phyloP scores from a whole-genome alignment of 805 yeast genomes.

The Teunomyces atbi region DNA sequence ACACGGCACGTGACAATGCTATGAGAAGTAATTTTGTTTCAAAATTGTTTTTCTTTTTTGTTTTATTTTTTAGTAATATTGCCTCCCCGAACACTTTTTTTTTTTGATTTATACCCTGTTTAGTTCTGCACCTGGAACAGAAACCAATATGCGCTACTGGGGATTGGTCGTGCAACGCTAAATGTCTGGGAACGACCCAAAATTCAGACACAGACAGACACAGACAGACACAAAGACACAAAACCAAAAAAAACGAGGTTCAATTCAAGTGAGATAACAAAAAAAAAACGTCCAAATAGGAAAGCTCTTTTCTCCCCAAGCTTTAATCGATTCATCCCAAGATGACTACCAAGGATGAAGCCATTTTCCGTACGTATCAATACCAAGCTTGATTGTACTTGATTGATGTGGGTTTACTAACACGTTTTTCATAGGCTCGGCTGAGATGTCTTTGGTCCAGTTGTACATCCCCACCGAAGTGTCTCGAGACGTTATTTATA shows the following conservation, averaged over 20 bases:
- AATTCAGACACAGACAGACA: not conserved
- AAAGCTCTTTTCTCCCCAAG: not conserved
- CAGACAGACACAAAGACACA: not conserved
- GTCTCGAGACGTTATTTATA: constrained; percentile 79
- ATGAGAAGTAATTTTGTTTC: not conserved
- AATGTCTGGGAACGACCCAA: not conserved
- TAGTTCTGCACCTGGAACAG: too few species aligned
- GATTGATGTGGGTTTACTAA: constrained; percentile 8
- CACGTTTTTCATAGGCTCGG: constrained; percentile 56
- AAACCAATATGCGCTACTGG: too few species aligned
- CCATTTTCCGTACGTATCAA: constrained; percentile 43
- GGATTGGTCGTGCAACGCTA: not conserved
- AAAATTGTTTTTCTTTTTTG: not conserved
- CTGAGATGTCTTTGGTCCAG: constrained; percentile 95
- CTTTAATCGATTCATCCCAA: not conserved
- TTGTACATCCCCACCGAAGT: constrained; percentile 88
- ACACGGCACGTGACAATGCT: not conserved
- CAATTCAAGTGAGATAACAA: not conserved
- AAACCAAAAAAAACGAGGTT: not conserved
- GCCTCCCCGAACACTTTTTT: not conserved
- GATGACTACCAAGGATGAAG: constrained; percentile 41
- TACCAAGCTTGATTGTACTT: not conserved
- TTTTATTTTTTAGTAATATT: not conserved
- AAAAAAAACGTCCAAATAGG: not conserved
- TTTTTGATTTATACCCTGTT: too few species aligned